Evolutionary conservation across 2,329 filamentous ascomycete genomes (phyloP).

Genomic region (Penicillium frequentans): DNA sequence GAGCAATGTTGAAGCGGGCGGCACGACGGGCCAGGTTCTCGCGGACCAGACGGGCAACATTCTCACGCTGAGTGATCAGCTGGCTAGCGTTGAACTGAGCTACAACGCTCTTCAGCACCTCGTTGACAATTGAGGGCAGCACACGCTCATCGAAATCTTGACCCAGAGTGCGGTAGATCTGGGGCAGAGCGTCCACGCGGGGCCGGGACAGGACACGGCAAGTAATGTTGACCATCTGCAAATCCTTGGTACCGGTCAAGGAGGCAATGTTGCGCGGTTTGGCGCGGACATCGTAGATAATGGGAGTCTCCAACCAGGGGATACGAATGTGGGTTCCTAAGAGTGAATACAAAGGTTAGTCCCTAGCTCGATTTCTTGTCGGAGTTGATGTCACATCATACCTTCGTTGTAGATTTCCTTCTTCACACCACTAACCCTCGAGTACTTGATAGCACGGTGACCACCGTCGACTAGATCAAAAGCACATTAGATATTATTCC

Average conservation of each 20-base stretch:
- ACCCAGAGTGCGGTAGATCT: slow-evolving; percentile 95
- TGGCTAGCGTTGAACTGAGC: slow-evolving; percentile 99
- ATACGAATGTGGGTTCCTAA: slow-evolving; percentile 87
- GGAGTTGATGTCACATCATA: slow-evolving; percentile 35
- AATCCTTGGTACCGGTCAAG: slow-evolving; percentile 95
- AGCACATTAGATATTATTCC: slow-evolving; percentile 5
- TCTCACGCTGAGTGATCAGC: slow-evolving; percentile 98
- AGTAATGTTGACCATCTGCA: slow-evolving; percentile 99
- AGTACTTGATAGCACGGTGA: slow-evolving; percentile 98
- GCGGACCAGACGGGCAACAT: slow-evolving; percentile 84
- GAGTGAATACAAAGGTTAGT: slow-evolving; percentile 2
- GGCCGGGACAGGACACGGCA: slow-evolving; percentile 97
- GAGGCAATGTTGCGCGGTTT: slow-evolving; percentile 96
- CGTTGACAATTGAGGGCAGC: slow-evolving; percentile 95
- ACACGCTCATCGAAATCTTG: slow-evolving; percentile 97
- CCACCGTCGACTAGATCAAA: slow-evolving; percentile 77
- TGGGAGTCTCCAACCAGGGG: slow-evolving; percentile 95
- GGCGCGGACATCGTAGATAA: slow-evolving; percentile 96
- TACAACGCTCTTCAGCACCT: slow-evolving; percentile 97
- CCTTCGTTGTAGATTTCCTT: slow-evolving; percentile 97
- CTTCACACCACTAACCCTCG: slow-evolving; percentile 84
- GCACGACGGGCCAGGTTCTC: slow-evolving; percentile 91
- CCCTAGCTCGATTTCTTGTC: not conserved
- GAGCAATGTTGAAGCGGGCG: slow-evolving; percentile 92
- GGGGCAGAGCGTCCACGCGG: slow-evolving; percentile 81